Evolutionary conservation across 208 protist genomes (phyloP), one percentile per base, ranked within the genome.

Genomic region (Acanthamoeba royreba): DNA sequence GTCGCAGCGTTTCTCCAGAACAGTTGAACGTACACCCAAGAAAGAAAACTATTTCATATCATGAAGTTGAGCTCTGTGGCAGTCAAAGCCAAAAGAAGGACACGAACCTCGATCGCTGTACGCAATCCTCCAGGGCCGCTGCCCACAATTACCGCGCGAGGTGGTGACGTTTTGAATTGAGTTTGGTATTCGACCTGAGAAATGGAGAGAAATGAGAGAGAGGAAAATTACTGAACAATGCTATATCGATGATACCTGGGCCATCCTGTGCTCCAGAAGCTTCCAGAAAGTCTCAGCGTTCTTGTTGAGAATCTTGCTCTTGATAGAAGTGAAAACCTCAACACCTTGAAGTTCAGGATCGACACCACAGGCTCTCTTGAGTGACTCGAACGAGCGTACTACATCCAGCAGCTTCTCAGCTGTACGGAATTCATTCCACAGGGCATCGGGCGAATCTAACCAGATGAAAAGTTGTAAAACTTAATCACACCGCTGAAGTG

Each of bases 231-330:
- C 15, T 79, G n/a, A 79, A 79, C 3, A 11, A 79, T n/a, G 0
- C 17, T 15, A 58, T 28, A 31, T 15, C 8, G 1, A 85, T 38
- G 19, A 38, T 25, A 66, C 81, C 81, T 90, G 83, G 28, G 33
- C 42, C 83, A 69, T 69, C 22, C 83, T 25, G 55, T 69, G 83
- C 42, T 90, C 83, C n/a, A 90, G 19, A 5, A 90, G 83, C 52
- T 90, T 58, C 83, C 83, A 90, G 52, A 90, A 66, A n/a, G 52
- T 66, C 52, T 90, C 83, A 22, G 83, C 45, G 42, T 90, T 90
- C 31, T 69, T 66, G 40, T 52, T 40, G 35, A 47, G n/a, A 4
- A 90, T 38, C 55, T 69, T 90, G 40, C 22, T 66, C 42, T 66
- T 58, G 45, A 90, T 90, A 52, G 15, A 4, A 38, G 58, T 22